A percentile compares a stretch with the other conserved stretches of the same genome.
Evolutionary conservation across 345 rosid species (phyloP).

Genomic region (Odontarrhena argentea): DNA sequence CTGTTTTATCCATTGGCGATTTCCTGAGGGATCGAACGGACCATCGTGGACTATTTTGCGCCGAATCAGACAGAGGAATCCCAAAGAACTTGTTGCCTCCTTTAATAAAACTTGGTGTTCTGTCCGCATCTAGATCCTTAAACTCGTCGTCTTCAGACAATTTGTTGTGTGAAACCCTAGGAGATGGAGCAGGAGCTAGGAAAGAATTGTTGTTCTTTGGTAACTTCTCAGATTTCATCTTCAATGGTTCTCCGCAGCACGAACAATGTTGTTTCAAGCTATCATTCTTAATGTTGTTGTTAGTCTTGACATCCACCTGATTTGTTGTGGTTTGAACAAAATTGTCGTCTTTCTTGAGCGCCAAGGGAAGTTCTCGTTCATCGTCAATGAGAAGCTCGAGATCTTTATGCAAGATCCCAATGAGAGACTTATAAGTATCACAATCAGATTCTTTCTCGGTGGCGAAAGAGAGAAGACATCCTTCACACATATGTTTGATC

Average conservation of each 20-base stretch:
- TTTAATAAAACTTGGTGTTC: slow-evolving; percentile 49
- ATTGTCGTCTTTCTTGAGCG: slow-evolving; percentile 46
- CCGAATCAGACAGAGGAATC: slow-evolving; percentile 68
- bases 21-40: slow-evolving; percentile 46
- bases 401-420: slow-evolving; percentile 78
- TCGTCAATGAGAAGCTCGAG: slow-evolving; percentile 70
- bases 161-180: slow-evolving; percentile 54
- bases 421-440: slow-evolving; percentile 74
- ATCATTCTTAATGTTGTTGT: slow-evolving; percentile 8
- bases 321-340: slow-evolving; percentile 23
- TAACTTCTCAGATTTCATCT: slow-evolving; percentile 37
- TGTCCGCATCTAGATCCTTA: slow-evolving; percentile 42
- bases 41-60: slow-evolving; percentile 62
- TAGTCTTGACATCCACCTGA: slow-evolving; percentile 29
- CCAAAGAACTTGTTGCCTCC: slow-evolving; percentile 77
- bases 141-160: slow-evolving; percentile 45
- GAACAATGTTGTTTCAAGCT: slow-evolving; percentile 46
- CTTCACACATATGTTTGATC: slow-evolving; percentile 79
- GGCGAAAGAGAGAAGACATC: slow-evolving; percentile 91
- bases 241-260: slow-evolving; percentile 77
- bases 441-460: slow-evolving; percentile 74
- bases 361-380: slow-evolving; percentile 52
- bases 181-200: slow-evolving; percentile 80
- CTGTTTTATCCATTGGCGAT: slow-evolving; percentile 57
- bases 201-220: slow-evolving; percentile 43